These are phyloP conservation scores for Penicillium sp. DNA, from an alignment of 2,329 filamentous ascomycete genomes.

Conservation along the genomic window DNA sequence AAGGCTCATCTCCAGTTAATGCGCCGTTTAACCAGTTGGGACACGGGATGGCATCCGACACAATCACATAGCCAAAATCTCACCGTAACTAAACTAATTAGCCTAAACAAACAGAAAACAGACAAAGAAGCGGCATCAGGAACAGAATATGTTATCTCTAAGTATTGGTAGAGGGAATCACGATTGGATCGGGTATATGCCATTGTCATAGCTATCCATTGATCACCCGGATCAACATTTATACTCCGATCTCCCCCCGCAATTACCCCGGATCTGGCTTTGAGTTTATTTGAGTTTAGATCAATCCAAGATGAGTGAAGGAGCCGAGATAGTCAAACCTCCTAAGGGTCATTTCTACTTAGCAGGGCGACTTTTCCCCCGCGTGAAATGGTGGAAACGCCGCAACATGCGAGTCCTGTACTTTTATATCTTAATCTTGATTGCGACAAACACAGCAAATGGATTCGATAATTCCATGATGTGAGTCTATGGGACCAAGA, in stretches of 20 bases:
- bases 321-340: background rate
- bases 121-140: background rate
- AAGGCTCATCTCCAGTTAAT: background rate
- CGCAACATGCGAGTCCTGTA: conserved; percentile 25
- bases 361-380: conserved; percentile 22
- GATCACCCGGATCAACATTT: too few relatives aligned
- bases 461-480: conserved; percentile 52
- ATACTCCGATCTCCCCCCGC: background rate
- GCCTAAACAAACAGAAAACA: background rate
- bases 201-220: too few relatives aligned
- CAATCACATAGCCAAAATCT: background rate
- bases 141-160: background rate
- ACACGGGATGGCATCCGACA: conserved; percentile 1
- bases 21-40: background rate
- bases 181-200: background rate
- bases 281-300: too few relatives aligned
- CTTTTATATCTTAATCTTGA: conserved; percentile 22
- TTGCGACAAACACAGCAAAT: conserved; percentile 38
- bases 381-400: conserved; percentile 26
- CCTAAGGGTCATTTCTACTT: conserved; percentile 12
- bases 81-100: background rate
- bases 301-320: background rate
- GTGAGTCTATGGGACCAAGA: background rate
- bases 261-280: background rate
- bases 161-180: background rate